Conservation (phyloP, 192 early-diverging fungal species). For the Coemansia sp. region DNA sequence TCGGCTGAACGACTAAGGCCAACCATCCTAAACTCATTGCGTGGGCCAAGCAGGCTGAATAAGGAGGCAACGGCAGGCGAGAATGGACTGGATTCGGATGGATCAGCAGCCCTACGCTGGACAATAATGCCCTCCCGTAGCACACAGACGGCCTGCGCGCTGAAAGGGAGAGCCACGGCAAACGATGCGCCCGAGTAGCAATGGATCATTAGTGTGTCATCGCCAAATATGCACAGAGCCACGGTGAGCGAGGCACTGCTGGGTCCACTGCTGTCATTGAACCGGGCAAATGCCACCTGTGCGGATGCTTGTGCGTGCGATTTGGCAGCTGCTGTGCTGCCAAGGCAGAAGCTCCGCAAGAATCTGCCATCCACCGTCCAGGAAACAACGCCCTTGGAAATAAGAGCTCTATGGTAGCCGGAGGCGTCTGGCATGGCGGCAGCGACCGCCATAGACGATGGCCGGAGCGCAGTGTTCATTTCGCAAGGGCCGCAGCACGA, state of each 20-base stretch:
- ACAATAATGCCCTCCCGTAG: slow-evolving; percentile 44
- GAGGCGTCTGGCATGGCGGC: slow-evolving; percentile 22
- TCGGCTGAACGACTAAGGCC: slow-evolving; percentile 31
- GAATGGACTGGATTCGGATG: slow-evolving; percentile 15
- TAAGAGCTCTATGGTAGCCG: slow-evolving; percentile 29
- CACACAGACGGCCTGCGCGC: slow-evolving; percentile 25
- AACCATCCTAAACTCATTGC: slow-evolving; percentile 49
- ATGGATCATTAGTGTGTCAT: slow-evolving; percentile 36
- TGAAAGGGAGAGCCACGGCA: slow-evolving; percentile 34
- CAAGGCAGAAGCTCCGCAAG: slow-evolving; percentile 34
- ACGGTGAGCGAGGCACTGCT: slow-evolving; percentile 5
- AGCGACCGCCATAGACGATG: slow-evolving; percentile 18
- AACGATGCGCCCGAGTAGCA: slow-evolving; percentile 39
- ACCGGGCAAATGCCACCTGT: slow-evolving; percentile 36
- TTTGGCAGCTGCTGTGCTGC: not conserved
- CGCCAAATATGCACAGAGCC: slow-evolving; percentile 43
- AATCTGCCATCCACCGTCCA: slow-evolving; percentile 37
- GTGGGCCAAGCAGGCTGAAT: slow-evolving; percentile 45
- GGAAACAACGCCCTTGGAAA: slow-evolving; percentile 8
- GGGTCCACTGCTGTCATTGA: slow-evolving; percentile 9
- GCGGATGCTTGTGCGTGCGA: not conserved
- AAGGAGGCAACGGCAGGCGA: slow-evolving; percentile 25
- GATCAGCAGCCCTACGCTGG: slow-evolving; percentile 29
- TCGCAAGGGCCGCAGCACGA: not conserved
- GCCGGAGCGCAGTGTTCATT: not conserved